Conservation (phyloP, 371 early-diverging fungal genomes). For the Mucor piriformis region DNA sequence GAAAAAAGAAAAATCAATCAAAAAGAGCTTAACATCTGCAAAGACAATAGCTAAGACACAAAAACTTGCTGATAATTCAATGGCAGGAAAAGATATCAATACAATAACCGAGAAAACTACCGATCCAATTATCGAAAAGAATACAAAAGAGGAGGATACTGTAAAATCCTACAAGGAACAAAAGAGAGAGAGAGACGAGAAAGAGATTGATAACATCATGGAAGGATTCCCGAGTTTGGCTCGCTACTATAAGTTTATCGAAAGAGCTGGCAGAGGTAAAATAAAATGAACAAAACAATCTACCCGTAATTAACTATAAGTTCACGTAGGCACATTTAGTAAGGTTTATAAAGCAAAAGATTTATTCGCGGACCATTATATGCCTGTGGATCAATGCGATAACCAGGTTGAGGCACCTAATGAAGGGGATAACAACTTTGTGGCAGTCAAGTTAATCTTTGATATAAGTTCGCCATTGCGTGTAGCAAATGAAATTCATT, state of each 20-base stretch:
- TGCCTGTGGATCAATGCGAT: constrained; percentile 8
- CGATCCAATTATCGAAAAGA: not conserved
- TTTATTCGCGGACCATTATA: constrained; percentile 59
- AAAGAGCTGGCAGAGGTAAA: constrained; percentile 81
- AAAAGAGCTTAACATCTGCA: not conserved
- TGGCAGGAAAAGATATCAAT: too few relatives aligned
- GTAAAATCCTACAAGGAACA: not conserved
- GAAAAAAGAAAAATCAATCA: not conserved
- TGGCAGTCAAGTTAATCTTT: constrained; percentile 92
- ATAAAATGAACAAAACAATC: too few relatives aligned
- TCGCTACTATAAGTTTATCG: constrained; percentile 62
- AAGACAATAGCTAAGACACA: too few relatives aligned
- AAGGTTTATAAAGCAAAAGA: constrained; percentile 92
- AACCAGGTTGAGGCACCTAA: not conserved
- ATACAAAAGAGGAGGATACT: not conserved
- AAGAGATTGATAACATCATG: constrained; percentile 50
- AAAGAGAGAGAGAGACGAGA: not conserved
- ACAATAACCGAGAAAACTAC: not conserved
- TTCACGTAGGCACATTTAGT: constrained; percentile 81
- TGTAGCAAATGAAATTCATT: constrained; percentile 82
- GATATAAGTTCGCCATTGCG: constrained; percentile 80
- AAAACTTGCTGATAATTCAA: too few relatives aligned
- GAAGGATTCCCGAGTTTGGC: constrained; percentile 53
- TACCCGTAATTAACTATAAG: too few relatives aligned
- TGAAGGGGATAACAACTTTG: constrained; percentile 42